Evolutionary conservation across 805 yeast genomes (phyloP), one percentile per base, ranked within the genome.

Genomic region (Candida chauliodis): DNA sequence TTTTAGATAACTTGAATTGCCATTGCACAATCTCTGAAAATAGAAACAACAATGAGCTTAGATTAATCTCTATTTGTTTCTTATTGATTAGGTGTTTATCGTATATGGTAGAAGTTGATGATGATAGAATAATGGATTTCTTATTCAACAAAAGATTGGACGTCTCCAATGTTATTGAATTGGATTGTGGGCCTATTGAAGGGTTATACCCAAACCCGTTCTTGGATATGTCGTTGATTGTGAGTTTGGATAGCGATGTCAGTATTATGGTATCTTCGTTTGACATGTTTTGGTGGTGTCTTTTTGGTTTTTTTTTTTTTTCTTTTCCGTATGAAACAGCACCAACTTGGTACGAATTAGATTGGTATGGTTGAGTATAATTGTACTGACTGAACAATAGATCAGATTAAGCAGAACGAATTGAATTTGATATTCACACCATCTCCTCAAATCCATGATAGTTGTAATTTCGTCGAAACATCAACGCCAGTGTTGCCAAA

Each of bases 11-110:
- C 34, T 67, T 63, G 41, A 81, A 82, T 22, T 78, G 65, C 71
- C 83, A 77, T 43, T 78, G 78, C 8, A 87, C 80, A 28, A 82
- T 73, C 47, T 84, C 90, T 54, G 80, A 66, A 49, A 84, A 85
- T 15, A 87, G 61, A 48, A 79, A 83, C 20, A 88, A 76, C 35
- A 88, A 61, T 2, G 89, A 69, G 10, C 86, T 71, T 13, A 83
- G 55, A 44, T 80, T 79, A 24, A 86, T 81, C 40, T 84, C 91
- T 21, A 76, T 75, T 13, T 77, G 69, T 41, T 81, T 74, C 47
- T 90, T 74, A 42, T 76, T 78, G 30, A 80, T 63, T 47, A 66
- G 47, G 44, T 81, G 84, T 47, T 78, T 75, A 52, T 87, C 95
- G 49, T 82, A 86, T 19, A 84, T 78, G 17, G 58, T 59, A 17